Evolutionary conservation across 78 protist genomes (phyloP).

Genomic region (Chrysochromulina tobinii): DNA sequence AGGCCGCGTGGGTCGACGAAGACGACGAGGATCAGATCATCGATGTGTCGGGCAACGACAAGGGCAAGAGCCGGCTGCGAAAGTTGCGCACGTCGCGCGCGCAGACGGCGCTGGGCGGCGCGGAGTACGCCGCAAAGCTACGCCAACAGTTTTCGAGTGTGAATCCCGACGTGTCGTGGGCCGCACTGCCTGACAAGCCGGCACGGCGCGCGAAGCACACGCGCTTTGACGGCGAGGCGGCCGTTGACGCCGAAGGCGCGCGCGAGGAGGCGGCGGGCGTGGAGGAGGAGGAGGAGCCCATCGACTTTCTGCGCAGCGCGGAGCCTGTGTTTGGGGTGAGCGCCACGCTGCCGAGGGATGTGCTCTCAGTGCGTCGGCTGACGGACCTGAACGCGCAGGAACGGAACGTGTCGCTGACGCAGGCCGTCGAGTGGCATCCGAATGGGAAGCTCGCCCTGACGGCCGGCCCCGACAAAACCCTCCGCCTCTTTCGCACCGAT

Average conservation of each 20-base stretch:
- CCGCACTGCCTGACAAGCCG: background rate
- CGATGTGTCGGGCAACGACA: background rate
- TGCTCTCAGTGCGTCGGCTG: background rate
- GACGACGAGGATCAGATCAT: background rate
- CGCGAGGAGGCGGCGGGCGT: background rate
- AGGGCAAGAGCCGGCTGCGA: background rate
- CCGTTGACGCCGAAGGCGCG: background rate
- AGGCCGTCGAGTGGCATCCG: conserved; percentile 39
- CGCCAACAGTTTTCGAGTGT: background rate
- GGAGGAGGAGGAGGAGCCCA: background rate
- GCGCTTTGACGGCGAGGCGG: background rate
- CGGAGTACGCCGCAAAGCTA: conserved; percentile 27
- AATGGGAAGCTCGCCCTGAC: conserved; percentile 7
- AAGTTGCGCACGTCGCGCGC: conserved; percentile 11
- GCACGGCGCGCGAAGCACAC: too few species aligned
- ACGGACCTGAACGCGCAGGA: conserved; percentile 19
- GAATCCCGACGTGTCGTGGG: background rate
- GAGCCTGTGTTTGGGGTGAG: too few species aligned
- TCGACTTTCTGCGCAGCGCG: background rate
- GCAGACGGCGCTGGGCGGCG: conserved; percentile 11
- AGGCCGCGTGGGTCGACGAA: background rate
- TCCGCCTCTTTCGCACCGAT: conserved; percentile 38
- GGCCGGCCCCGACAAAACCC: conserved; percentile 42
- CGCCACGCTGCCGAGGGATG: background rate
- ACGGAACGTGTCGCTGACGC: background rate